These are phyloP conservation scores for Termitomyces sp. DNA, from an alignment of 768 basidiomycete species.

Conservation along the genomic window DNA sequence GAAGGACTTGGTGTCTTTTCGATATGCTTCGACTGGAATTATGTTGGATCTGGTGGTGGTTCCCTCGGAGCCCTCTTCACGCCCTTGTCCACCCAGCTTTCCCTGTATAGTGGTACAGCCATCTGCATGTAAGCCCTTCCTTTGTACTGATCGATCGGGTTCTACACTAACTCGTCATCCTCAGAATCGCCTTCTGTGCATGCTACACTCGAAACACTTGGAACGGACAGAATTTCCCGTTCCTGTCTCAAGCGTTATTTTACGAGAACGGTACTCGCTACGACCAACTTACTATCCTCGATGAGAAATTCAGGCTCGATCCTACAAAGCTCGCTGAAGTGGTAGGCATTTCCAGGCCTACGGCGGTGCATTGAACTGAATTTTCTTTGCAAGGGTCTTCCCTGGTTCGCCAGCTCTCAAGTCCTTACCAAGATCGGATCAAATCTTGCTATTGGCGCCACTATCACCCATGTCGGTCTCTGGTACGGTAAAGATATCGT, in stretches of 20 bases:
- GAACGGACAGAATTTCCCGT: slow-evolving; percentile 58
- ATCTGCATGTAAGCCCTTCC: slow-evolving; percentile 42
- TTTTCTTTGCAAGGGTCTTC: slow-evolving; percentile 27
- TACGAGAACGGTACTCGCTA: slow-evolving; percentile 44
- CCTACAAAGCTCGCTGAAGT: slow-evolving; percentile 36
- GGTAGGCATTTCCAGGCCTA: not conserved
- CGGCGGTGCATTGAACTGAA: not conserved
- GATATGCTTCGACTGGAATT: slow-evolving; percentile 61
- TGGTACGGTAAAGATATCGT: slow-evolving; percentile 52
- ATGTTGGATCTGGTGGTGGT: slow-evolving; percentile 43
- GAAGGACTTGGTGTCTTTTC: slow-evolving; percentile 61
- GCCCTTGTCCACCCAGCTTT: slow-evolving; percentile 52
- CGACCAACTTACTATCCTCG: slow-evolving; percentile 50
- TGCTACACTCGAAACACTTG: slow-evolving; percentile 48
- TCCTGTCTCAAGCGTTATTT: slow-evolving; percentile 49
- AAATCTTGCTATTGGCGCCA: slow-evolving; percentile 40
- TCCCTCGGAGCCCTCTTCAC: slow-evolving; percentile 45
- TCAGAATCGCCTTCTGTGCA: slow-evolving; percentile 40
- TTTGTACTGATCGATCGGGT: not conserved
- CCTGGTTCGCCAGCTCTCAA: slow-evolving; percentile 44
- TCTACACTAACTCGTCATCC: not conserved
- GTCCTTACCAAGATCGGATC: slow-evolving; percentile 35
- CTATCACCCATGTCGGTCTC: slow-evolving; percentile 45
- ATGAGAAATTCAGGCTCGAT: slow-evolving; percentile 47
- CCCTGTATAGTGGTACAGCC: slow-evolving; percentile 43